phyloP scores from a whole-genome alignment of 495 filamentous ascomycete species.

The Penicillium soppii region DNA sequence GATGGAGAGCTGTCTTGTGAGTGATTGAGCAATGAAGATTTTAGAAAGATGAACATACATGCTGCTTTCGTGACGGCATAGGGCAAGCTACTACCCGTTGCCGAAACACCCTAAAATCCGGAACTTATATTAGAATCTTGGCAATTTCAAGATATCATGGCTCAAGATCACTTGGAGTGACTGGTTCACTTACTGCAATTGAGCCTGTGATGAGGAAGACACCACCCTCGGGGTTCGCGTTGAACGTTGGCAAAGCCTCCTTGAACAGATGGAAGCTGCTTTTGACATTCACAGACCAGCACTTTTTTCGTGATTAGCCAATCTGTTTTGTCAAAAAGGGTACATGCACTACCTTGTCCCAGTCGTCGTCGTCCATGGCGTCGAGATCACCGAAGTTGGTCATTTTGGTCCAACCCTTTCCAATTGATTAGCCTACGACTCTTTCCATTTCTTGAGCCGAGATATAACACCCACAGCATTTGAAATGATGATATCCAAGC shows the following conservation, averaged over 20 bases:
- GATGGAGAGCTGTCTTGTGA: slow-evolving; percentile 52
- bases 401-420: slow-evolving; percentile 67
- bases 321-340: neutral
- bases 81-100: slow-evolving; percentile 59
- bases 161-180: neutral
- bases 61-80: slow-evolving; percentile 69
- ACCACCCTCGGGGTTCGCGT: slow-evolving; percentile 67
- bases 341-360: slow-evolving; percentile 57
- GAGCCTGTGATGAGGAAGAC: slow-evolving; percentile 68
- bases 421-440: neutral
- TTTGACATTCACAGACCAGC: slow-evolving; percentile 70
- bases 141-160: neutral
- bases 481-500: slow-evolving; percentile 67
- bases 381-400: slow-evolving; percentile 62
- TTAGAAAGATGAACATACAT: slow-evolving; percentile 23
- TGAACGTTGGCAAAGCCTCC: slow-evolving; percentile 62
- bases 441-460: neutral
- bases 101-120: slow-evolving; percentile 37
- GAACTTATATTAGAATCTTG: neutral
- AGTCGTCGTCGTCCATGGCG: slow-evolving; percentile 62
- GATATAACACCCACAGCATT: slow-evolving; percentile 59
- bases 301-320: slow-evolving; percentile 37
- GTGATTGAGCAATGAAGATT: neutral
- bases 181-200: slow-evolving; percentile 45
- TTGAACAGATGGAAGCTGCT: slow-evolving; percentile 61